Conservation (phyloP, 164 flowering plant genomes). For the Pachysandra terminalis region DNA sequence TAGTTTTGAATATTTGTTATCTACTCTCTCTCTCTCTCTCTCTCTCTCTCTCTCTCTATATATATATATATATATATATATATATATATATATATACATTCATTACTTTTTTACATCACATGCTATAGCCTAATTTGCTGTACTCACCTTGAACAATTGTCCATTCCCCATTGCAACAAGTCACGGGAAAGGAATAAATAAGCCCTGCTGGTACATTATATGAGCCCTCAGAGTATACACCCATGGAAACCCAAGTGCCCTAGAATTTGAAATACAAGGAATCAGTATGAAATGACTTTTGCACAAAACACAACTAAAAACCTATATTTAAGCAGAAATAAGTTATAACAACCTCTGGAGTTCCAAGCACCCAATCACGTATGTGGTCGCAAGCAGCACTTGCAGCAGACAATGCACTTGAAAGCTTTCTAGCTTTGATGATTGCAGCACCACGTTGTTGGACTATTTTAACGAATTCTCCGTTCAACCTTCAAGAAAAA, state of each 20-base stretch:
- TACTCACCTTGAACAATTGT: conserved; percentile 15
- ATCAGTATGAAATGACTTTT: background rate
- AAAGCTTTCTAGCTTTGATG: conserved; percentile 92
- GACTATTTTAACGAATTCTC: conserved; percentile 81
- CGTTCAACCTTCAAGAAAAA: conserved; percentile 60
- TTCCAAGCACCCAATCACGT: conserved; percentile 37
- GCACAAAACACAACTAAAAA: background rate
- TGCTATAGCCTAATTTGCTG: background rate
- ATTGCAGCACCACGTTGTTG: conserved; percentile 99
- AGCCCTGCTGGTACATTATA: conserved; percentile 94
- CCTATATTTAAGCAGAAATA: background rate
- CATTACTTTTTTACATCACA: too few species aligned
- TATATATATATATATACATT: too few species aligned
- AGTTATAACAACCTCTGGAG: conserved; percentile 57
- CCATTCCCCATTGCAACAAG: conserved; percentile 90
- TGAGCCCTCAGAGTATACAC: conserved; percentile 98
- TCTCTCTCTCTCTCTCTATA: too few species aligned
- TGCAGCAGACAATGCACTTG: conserved; percentile 99
- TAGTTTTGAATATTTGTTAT: too few species aligned
- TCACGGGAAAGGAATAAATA: conserved; percentile 96
- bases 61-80: too few species aligned
- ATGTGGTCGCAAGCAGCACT: conserved; percentile 99
- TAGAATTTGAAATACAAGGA: conserved; percentile 16
- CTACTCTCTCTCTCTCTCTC: too few species aligned
- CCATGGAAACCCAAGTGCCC: conserved; percentile 99